Percentiles rank a stretch among this genome's conserved stretches.
phyloP scores from a whole-genome alignment of 2,329 filamentous ascomycete genomes.

The Colletotrichum sp. region DNA sequence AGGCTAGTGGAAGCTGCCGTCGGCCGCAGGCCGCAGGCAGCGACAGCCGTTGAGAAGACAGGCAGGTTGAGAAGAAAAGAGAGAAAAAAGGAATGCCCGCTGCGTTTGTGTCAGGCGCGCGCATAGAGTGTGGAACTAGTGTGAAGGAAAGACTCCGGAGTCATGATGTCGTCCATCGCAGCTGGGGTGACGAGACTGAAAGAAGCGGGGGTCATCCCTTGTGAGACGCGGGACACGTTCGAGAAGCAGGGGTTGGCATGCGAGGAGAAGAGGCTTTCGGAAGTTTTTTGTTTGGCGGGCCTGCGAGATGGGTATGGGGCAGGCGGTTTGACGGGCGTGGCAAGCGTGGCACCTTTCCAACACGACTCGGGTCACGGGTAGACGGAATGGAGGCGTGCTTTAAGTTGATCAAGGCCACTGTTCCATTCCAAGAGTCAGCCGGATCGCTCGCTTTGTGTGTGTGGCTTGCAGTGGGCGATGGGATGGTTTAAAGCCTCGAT shows the following conservation, averaged over 20 bases:
- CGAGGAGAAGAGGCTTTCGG: background rate
- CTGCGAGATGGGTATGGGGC: background rate
- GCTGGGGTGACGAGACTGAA: background rate
- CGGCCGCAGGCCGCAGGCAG: background rate
- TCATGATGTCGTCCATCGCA: conserved; percentile 1
- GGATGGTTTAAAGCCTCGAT: background rate
- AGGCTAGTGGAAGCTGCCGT: background rate
- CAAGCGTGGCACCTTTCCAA: background rate
- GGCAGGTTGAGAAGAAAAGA: background rate
- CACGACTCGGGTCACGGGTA: conserved; percentile 7
- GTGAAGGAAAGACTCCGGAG: background rate
- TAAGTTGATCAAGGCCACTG: background rate
- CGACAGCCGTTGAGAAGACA: background rate
- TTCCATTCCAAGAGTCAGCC: background rate
- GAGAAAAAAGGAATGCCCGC: background rate
- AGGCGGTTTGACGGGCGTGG: background rate
- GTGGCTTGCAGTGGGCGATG: background rate
- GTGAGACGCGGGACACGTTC: background rate
- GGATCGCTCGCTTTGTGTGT: background rate
- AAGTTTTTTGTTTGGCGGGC: background rate
- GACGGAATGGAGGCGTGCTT: conserved; percentile 4
- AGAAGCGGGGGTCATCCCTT: background rate
- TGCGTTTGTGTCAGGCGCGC: conserved; percentile 3
- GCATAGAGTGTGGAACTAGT: conserved; percentile 1
- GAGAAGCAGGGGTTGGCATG: conserved; percentile 4